Conservation (phyloP, 768 basidiomycete species). For the Lentinula edodes region DNA sequence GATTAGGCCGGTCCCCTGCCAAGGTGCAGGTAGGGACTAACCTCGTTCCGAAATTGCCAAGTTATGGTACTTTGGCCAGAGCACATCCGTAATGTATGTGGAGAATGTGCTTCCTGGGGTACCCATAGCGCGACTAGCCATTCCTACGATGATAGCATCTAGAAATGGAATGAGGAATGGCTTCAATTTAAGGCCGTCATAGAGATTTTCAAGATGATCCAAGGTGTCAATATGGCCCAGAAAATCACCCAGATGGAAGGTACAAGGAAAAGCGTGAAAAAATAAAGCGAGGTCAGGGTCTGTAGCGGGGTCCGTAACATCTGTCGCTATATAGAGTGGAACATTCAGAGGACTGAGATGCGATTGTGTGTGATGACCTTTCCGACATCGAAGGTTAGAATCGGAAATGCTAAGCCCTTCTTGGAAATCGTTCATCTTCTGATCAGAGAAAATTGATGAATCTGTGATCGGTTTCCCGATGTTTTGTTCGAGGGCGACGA, state of each 20-base stretch:
- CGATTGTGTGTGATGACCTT: conserved; percentile 26
- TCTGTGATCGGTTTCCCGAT: conserved; percentile 11
- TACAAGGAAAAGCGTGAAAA: conserved; percentile 55
- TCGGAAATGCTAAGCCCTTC: conserved; percentile 14
- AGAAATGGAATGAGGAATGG: conserved; percentile 54
- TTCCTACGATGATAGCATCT: conserved; percentile 65
- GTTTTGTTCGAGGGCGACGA: conserved; percentile 23
- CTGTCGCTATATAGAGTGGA: conserved; percentile 65
- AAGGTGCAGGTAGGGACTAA: conserved; percentile 11
- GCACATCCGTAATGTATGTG: conserved; percentile 57
- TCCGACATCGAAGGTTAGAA: conserved; percentile 30
- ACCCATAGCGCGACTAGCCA: conserved; percentile 53
- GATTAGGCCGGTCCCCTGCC: too few relatives aligned
- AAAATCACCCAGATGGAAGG: conserved; percentile 55
- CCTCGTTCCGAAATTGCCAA: conserved; percentile 46
- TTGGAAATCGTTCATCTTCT: conserved; percentile 20
- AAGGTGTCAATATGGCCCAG: conserved; percentile 21
- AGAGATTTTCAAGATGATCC: conserved; percentile 30
- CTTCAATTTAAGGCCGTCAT: conserved; percentile 44
- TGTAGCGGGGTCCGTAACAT: conserved; percentile 32
- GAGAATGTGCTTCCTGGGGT: conserved; percentile 78
- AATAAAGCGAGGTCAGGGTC: conserved; percentile 43
- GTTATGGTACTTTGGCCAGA: conserved; percentile 59
- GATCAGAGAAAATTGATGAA: conserved; percentile 6
- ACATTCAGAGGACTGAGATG: conserved; percentile 37